Evolutionary conservation across 2,329 filamentous ascomycete species (phyloP).

Genomic region (Fusarium sp.): DNA sequence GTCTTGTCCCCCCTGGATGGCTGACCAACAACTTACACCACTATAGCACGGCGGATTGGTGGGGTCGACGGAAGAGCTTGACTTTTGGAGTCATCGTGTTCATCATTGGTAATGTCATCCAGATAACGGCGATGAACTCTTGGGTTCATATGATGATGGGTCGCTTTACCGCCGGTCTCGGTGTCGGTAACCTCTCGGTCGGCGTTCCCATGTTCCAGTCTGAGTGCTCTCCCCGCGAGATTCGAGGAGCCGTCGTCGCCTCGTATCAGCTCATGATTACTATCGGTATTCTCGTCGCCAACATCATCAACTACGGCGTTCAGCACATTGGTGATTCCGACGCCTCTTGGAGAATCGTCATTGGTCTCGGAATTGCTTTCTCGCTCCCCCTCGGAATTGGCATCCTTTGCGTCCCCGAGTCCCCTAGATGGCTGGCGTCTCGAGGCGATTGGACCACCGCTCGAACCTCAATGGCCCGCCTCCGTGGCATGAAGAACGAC

Average conservation of each 20-base stretch:
- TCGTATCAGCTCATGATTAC: constrained; percentile 83
- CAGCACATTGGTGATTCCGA: constrained; percentile 55
- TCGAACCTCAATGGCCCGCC: constrained; percentile 62
- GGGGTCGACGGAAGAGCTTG: constrained; percentile 68
- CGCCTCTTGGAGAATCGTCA: constrained; percentile 72
- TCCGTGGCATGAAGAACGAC: constrained; percentile 63
- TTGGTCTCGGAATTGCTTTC: constrained; percentile 66
- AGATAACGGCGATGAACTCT: constrained; percentile 67
- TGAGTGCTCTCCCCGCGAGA: constrained; percentile 71
- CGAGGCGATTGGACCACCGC: constrained; percentile 61
- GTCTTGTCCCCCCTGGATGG: constrained; percentile 7
- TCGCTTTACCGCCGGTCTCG: constrained; percentile 74
- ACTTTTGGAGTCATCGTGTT: constrained; percentile 67
- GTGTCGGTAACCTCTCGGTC: constrained; percentile 74
- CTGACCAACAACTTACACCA: constrained; percentile 10
- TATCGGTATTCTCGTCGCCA: constrained; percentile 72
- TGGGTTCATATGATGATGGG: constrained; percentile 77
- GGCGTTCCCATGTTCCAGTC: constrained; percentile 76
- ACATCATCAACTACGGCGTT: constrained; percentile 66
- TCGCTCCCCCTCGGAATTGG: constrained; percentile 65
- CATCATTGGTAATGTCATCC: constrained; percentile 73
- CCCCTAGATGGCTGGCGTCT: constrained; percentile 67
- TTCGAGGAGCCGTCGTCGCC: constrained; percentile 73
- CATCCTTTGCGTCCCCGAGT: constrained; percentile 66
- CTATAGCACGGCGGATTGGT: constrained; percentile 64